Evolutionary conservation across 192 early-diverging fungal species (phyloP).

Genomic region (Umbelopsis ramanniana): DNA sequence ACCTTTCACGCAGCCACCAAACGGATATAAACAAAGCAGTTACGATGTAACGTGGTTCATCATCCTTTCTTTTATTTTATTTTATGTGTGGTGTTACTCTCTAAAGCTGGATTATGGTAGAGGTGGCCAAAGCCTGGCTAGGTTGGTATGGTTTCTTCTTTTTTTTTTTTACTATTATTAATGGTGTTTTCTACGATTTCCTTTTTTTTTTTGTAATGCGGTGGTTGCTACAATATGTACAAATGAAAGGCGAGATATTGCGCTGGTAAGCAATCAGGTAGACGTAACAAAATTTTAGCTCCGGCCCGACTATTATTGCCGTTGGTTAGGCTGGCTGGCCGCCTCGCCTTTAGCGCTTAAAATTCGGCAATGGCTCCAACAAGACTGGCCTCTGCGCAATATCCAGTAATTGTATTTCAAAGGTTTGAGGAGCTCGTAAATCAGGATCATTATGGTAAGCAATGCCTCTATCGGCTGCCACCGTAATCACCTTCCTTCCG

Average conservation of each 20-base stretch:
- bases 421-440: slow-evolving; percentile 1
- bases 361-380: neutral
- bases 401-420: slow-evolving; percentile 13
- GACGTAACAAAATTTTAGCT: neutral
- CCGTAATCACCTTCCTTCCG: slow-evolving; percentile 1
- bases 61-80: neutral
- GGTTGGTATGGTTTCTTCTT: no score
- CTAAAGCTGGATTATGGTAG: no score
- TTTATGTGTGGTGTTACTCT: neutral
- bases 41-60: neutral
- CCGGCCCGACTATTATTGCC: neutral
- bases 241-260: no score
- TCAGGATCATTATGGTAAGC: slow-evolving; percentile 9
- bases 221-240: no score
- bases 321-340: no score
- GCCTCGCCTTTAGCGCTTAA: neutral
- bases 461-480: slow-evolving; percentile 3
- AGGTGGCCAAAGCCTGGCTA: no score
- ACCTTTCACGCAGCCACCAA: neutral
- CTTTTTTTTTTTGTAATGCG: neutral
- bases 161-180: neutral
- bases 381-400: neutral
- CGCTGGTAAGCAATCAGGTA: no score
- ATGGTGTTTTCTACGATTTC: neutral
- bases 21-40: neutral